Evolutionary conservation across 164 flowering plant species (phyloP), one percentile per base, ranked within the genome.

Genomic region (Piper betle): DNA sequence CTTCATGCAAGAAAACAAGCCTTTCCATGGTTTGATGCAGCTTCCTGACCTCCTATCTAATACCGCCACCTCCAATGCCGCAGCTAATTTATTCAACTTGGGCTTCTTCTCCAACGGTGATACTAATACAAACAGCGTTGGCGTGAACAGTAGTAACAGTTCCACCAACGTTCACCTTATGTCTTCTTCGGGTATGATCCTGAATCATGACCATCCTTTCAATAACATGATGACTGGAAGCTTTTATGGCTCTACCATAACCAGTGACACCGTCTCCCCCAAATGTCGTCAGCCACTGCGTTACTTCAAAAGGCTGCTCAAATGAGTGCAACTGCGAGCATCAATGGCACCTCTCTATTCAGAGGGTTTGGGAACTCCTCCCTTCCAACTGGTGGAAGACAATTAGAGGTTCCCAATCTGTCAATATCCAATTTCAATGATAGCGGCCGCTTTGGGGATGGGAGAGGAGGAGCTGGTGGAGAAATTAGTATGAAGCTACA

Each of bases 221-320:
- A 83, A 86, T 91, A 86, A n/a, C n/a, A n/a, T n/a, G n/a, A n/a
- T n/a, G n/a, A n/a, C n/a, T n/a, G n/a, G n/a, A n/a, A n/a, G n/a
- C n/a, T n/a, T n/a, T n/a, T n/a, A n/a, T n/a, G n/a, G n/a, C n/a
- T n/a, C n/a, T n/a, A n/a, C n/a, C n/a, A n/a, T n/a, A n/a, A n/a
- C n/a, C n/a, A n/a, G n/a, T n/a, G n/a, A n/a, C n/a, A n/a, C n/a
- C n/a, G n/a, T n/a, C n/a, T n/a, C n/a, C n/a, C n/a, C n/a, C n/a
- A n/a, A n/a, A n/a, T n/a, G n/a, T n/a, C n/a, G n/a, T n/a, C 96
- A 10, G 96, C 97, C 2, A 91, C 97, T 9, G 91, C 93, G 40
- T 64, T 88, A 73, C 91, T 89, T 25, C 93, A 86, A 59, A 86
- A 81, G 56, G 93, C 93, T 13, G 91, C 87, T 60, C 89, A 84